phyloP scores from a whole-genome alignment of 2,329 filamentous ascomycete species.

The Fusarium nematophilum region DNA sequence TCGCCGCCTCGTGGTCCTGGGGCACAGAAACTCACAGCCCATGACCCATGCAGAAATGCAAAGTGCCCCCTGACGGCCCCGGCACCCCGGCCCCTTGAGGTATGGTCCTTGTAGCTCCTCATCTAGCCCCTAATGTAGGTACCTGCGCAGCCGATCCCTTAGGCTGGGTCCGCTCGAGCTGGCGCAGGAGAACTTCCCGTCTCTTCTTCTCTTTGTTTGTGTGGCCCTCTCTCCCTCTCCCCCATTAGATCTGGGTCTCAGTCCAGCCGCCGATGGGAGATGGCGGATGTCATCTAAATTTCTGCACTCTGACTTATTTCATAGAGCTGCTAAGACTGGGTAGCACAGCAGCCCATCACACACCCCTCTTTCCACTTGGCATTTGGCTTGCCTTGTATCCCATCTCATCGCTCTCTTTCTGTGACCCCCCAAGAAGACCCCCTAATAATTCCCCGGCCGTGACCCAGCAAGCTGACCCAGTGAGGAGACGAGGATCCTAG shows the following conservation, averaged over 20 bases:
- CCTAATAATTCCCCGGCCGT: constrained; percentile 27
- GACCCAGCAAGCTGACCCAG: constrained; percentile 13
- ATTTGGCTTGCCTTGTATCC: neutral
- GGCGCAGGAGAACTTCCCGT: neutral
- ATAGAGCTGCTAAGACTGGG: neutral
- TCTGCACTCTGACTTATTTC: neutral
- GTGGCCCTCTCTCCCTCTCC: constrained; percentile 3
- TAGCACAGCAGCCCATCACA: neutral
- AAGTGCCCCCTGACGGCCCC: constrained; percentile 40
- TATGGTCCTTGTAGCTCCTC: constrained; percentile 29
- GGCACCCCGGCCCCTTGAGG: constrained; percentile 21
- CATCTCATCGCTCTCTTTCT: constrained; percentile 1
- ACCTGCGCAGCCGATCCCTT: constrained; percentile 24
- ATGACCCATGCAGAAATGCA: constrained; percentile 30
- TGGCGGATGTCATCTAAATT: neutral
- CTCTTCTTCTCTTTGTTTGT: constrained; percentile 9
- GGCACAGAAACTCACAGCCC: constrained; percentile 13
- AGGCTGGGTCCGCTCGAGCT: constrained; percentile 9
- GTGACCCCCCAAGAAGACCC: neutral
- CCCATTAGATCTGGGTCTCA: neutral
- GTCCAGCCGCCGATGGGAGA: neutral
- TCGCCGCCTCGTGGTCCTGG: too few relatives aligned
- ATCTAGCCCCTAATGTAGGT: constrained; percentile 41
- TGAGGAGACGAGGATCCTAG: constrained; percentile 28
- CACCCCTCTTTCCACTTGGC: too few relatives aligned